A percentile compares a stretch with the other conserved stretches of the same genome.
Conservation (phyloP, 768 basidiomycete genomes). For the Pleurotus pulmonarius region DNA sequence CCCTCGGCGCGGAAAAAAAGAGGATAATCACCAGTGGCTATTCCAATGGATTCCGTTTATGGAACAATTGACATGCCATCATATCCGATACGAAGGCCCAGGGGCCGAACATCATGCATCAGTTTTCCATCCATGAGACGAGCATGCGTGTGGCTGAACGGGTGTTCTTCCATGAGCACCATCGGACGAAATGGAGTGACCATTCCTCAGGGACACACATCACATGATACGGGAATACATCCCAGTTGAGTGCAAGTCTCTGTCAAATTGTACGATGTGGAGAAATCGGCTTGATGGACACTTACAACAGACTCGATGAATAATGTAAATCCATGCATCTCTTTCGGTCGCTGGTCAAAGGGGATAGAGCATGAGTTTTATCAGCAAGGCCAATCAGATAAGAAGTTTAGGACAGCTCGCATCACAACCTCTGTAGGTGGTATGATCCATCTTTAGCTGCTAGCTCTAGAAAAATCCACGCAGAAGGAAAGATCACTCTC, state of each 20-base stretch:
- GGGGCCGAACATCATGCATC: neutral
- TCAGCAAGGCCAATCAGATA: neutral
- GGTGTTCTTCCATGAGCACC: neutral
- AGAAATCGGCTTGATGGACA: too few relatives aligned
- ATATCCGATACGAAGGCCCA: neutral
- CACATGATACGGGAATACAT: neutral
- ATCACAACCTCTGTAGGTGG: neutral
- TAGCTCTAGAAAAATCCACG: neutral
- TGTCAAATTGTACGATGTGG: too few relatives aligned
- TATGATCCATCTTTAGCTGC: neutral
- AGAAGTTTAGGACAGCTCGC: neutral
- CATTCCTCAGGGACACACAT: constrained; percentile 2
- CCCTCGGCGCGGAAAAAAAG: too few relatives aligned
- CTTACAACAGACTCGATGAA: neutral
- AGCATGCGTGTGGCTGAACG: neutral
- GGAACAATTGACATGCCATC: neutral
- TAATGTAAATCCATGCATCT: neutral
- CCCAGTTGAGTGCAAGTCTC: neutral
- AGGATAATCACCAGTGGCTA: neutral
- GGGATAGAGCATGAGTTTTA: neutral
- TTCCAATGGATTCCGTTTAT: neutral
- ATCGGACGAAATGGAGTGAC: neutral
- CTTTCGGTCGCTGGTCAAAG: neutral
- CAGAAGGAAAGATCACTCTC: neutral
- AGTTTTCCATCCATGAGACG: neutral